Evolutionary conservation across 768 basidiomycete genomes (phyloP).

Genomic region (Suillus subalutaceus): DNA sequence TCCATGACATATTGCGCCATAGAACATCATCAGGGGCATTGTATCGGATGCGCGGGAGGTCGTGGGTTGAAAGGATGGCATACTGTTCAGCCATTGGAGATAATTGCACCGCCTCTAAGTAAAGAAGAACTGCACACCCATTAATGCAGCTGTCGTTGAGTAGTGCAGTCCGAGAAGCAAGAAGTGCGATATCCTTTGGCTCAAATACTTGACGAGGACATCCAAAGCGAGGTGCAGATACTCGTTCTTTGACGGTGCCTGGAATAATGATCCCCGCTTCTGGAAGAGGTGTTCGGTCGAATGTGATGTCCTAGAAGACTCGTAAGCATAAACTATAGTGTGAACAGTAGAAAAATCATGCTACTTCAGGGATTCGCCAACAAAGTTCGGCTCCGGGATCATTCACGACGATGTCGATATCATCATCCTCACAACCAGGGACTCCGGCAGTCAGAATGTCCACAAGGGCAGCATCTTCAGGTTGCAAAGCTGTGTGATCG

Average conservation of each 20-base stretch:
- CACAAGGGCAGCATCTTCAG: background rate
- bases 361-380: background rate
- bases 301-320: background rate
- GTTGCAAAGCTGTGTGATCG: background rate
- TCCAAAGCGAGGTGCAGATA: background rate
- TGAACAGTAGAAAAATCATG: background rate
- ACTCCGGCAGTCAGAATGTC: background rate
- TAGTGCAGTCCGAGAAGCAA: slow-evolving; percentile 4
- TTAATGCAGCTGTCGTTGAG: slow-evolving; percentile 15
- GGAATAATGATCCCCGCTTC: background rate
- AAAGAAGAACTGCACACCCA: slow-evolving; percentile 9
- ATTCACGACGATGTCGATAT: background rate
- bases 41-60: slow-evolving; percentile 2
- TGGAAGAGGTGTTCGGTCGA: background rate
- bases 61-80: slow-evolving; percentile 12
- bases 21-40: slow-evolving; percentile 15
- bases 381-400: background rate
- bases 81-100: background rate
- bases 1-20: slow-evolving; percentile 19
- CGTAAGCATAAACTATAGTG: background rate
- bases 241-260: background rate
- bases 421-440: background rate
- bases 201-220: slow-evolving; percentile 10
- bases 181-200: background rate
- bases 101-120: background rate